A percentile compares a stretch with the other conserved stretches of the same genome.
Evolutionary conservation across 257 asterid species (phyloP).

Genomic region (Nicotiana obtusifolia): DNA sequence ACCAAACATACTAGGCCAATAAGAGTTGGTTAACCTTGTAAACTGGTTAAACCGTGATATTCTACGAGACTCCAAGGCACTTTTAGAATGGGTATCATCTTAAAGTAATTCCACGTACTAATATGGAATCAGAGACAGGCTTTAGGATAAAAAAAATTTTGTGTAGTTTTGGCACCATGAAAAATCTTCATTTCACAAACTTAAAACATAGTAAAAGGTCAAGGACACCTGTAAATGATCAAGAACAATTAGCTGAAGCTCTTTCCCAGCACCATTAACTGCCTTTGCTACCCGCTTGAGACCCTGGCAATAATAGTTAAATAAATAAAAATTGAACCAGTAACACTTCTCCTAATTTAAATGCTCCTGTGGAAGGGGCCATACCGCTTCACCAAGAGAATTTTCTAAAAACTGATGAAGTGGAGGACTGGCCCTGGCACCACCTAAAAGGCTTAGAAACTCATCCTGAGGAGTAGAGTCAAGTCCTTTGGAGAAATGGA

Average conservation of each 20-base stretch:
- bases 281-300: conserved; percentile 76
- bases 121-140: background rate
- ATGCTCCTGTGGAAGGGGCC: background rate
- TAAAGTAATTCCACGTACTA: background rate
- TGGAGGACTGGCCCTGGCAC: conserved; percentile 95
- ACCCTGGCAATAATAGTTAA: conserved; percentile 48
- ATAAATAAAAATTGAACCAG: conserved; percentile 5
- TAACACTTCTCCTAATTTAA: background rate
- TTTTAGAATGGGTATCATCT: background rate
- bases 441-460: conserved; percentile 83
- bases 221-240: conserved; percentile 78
- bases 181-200: background rate
- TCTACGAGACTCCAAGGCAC: background rate
- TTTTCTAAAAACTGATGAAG: conserved; percentile 90
- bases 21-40: background rate
- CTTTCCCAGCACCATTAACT: conserved; percentile 83
- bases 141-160: background rate
- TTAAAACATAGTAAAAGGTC: background rate
- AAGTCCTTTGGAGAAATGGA: conserved; percentile 46
- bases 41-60: background rate
- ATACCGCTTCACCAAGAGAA: conserved; percentile 97
- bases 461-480: conserved; percentile 92
- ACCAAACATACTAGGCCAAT: conserved; percentile 4
- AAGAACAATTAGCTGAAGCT: conserved; percentile 72
- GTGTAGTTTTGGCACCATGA: background rate